Conservation (phyloP, 2,329 filamentous ascomycete species). For the Penicillium sp. region DNA sequence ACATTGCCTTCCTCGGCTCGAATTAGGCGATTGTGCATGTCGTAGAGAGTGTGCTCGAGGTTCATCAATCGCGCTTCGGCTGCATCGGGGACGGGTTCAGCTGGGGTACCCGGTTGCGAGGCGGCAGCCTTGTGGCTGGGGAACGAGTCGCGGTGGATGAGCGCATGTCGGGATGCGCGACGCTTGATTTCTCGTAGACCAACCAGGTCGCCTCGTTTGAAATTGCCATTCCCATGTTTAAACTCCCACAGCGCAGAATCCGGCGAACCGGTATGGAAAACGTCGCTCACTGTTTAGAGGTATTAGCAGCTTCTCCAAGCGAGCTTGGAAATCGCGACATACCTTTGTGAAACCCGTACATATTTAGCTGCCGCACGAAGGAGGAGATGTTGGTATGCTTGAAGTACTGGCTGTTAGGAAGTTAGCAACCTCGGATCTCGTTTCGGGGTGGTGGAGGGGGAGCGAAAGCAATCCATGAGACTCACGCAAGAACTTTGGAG, state of each 20-base stretch:
- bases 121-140: constrained; percentile 73
- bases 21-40: constrained; percentile 74
- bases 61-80: constrained; percentile 74
- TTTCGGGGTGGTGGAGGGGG: neutral
- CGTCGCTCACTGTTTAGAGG: constrained; percentile 77
- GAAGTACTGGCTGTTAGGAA: constrained; percentile 80
- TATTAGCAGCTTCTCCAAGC: constrained; percentile 13
- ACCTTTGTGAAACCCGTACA: constrained; percentile 99
- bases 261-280: constrained; percentile 92
- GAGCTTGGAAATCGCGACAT: constrained; percentile 23
- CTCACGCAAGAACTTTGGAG: constrained; percentile 95
- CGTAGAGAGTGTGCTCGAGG: constrained; percentile 82
- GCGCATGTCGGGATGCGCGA: constrained; percentile 85
- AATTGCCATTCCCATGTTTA: constrained; percentile 95
- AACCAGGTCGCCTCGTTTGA: constrained; percentile 91
- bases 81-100: constrained; percentile 79
- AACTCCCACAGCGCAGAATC: constrained; percentile 98
- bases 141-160: constrained; percentile 91
- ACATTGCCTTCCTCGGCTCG: constrained; percentile 83
- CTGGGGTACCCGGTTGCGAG: constrained; percentile 82
- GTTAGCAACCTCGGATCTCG: constrained; percentile 27
- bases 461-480: constrained; percentile 30
- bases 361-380: constrained; percentile 96
- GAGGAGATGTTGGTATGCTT: constrained; percentile 99
- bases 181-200: constrained; percentile 94